Evolutionary conservation across 2,329 filamentous ascomycete species (phyloP).

Genomic region (Talaromyces sp.): DNA sequence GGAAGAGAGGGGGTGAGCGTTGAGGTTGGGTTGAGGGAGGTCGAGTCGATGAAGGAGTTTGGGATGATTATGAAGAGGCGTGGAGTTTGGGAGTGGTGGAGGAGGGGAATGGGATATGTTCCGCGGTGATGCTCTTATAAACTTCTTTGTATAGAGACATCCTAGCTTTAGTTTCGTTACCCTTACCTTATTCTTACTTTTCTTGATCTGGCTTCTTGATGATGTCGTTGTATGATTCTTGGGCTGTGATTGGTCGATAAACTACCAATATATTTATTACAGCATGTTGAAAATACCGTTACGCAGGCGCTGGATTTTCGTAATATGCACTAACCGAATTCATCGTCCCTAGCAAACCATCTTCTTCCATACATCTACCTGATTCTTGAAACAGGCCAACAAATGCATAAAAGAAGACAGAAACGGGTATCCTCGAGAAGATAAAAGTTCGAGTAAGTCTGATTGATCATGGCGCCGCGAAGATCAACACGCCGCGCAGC

Average conservation of each 20-base stretch:
- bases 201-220: background rate
- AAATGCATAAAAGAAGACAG: background rate
- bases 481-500: slow-evolving; percentile 37
- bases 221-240: background rate
- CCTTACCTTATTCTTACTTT: background rate
- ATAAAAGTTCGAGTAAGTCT: too few species aligned
- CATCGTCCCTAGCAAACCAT: slow-evolving; percentile 13
- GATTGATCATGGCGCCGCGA: slow-evolving; percentile 25
- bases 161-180: background rate
- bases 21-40: slow-evolving; percentile 52
- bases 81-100: slow-evolving; percentile 66
- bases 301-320: background rate
- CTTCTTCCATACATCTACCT: background rate
- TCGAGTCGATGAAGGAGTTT: slow-evolving; percentile 64
- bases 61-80: slow-evolving; percentile 59
- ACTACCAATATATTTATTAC: background rate
- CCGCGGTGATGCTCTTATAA: background rate
- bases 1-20: slow-evolving; percentile 1
- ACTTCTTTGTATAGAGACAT: background rate
- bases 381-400: background rate
- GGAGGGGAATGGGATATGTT: slow-evolving; percentile 60
- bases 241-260: background rate
- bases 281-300: background rate
- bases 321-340: slow-evolving; percentile 10
- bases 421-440: too few species aligned